Percentiles rank a stretch among this genome's conserved stretches.
phyloP scores from a whole-genome alignment of 108 stramenopile genomes.

The Skeletonema tropicum region DNA sequence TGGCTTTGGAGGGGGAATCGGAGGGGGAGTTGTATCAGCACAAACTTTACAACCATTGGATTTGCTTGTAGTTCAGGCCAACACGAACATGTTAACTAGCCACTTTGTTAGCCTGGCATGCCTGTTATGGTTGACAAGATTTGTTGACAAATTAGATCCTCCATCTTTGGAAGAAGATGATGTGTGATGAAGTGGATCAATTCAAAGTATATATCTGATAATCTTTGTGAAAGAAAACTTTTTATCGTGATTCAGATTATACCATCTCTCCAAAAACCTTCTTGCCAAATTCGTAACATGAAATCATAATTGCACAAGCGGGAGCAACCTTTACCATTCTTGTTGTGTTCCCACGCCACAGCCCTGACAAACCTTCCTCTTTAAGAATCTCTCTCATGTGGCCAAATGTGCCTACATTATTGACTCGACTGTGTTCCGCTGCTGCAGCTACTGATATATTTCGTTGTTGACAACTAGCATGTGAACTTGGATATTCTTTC shows the following conservation, averaged over 20 bases:
- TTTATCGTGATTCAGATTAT: not conserved
- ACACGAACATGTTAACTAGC: slow-evolving; percentile 90
- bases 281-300: slow-evolving; percentile 93
- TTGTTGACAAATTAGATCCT: slow-evolving; percentile 68
- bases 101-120: slow-evolving; percentile 86
- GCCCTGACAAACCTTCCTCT: slow-evolving; percentile 69
- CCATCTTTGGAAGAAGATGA: slow-evolving; percentile 63
- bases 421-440: slow-evolving; percentile 11
- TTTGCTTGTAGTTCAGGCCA: slow-evolving; percentile 91
- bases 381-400: slow-evolving; percentile 37
- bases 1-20: slow-evolving; percentile 34
- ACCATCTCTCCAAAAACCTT: slow-evolving; percentile 42
- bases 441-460: not conserved
- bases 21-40: slow-evolving; percentile 42
- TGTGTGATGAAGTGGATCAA: slow-evolving; percentile 7
- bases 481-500: not conserved
- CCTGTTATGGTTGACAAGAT: slow-evolving; percentile 67
- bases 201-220: not conserved
- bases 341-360: slow-evolving; percentile 87
- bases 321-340: slow-evolving; percentile 93
- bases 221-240: not conserved
- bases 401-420: slow-evolving; percentile 77
- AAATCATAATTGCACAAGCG: slow-evolving; percentile 96
- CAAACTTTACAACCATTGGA: slow-evolving; percentile 84
- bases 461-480: not conserved